Conservation (phyloP, 345 rosid species). For the Aethionema arabicum region DNA sequence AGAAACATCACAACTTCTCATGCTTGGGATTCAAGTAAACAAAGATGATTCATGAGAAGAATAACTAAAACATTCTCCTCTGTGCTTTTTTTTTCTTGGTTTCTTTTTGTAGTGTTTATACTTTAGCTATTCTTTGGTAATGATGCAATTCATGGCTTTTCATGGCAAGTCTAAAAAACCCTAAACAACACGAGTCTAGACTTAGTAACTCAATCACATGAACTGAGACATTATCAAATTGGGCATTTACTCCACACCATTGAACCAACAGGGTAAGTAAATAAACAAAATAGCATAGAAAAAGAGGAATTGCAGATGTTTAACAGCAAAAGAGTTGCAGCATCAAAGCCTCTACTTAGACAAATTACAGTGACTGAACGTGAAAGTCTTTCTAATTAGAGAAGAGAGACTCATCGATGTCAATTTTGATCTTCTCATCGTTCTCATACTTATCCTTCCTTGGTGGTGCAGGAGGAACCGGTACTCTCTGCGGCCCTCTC, state of each 20-base stretch:
- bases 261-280: neutral
- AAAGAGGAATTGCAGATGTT: constrained; percentile 29
- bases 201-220: constrained; percentile 5
- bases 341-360: constrained; percentile 17
- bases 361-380: constrained; percentile 27
- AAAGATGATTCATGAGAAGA: constrained; percentile 22
- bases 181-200: neutral
- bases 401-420: constrained; percentile 71
- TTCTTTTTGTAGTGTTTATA: constrained; percentile 5
- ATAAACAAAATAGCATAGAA: constrained; percentile 23
- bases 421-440: constrained; percentile 56
- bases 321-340: constrained; percentile 32
- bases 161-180: no score
- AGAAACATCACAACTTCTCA: constrained; percentile 31
- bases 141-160: no score
- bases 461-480: constrained; percentile 64
- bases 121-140: neutral
- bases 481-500: constrained; percentile 74
- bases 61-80: neutral
- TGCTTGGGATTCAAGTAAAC: constrained; percentile 11
- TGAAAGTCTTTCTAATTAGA: constrained; percentile 39
- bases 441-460: constrained; percentile 65
- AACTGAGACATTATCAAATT: neutral
- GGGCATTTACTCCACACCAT: no score
- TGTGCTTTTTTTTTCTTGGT: neutral